Conservation (phyloP, 2,329 filamentous ascomycete species). For the Clarireedia hainanense region DNA sequence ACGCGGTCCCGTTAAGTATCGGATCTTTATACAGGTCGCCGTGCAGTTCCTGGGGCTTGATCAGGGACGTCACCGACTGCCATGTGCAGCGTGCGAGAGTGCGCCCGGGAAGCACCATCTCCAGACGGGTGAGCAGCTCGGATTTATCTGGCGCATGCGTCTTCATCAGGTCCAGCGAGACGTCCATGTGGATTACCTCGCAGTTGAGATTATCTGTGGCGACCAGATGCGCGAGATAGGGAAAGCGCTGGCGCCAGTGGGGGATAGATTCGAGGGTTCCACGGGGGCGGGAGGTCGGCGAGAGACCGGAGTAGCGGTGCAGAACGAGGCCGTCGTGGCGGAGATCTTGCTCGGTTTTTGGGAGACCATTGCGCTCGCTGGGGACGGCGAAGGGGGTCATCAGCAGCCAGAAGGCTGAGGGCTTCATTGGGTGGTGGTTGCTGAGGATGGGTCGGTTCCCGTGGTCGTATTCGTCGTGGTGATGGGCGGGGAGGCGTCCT, state of each 20-base stretch:
- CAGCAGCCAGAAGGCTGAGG: conserved; percentile 24
- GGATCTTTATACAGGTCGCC: conserved; percentile 29
- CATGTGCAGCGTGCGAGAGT: conserved; percentile 48
- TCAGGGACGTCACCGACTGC: conserved; percentile 52
- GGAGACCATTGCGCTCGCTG: conserved; percentile 13
- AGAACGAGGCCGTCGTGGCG: conserved; percentile 15
- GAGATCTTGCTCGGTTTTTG: conserved; percentile 18
- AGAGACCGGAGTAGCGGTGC: conserved; percentile 22
- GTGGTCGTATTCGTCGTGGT: conserved; percentile 16
- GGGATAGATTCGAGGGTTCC: conserved; percentile 42
- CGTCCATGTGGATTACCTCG: conserved; percentile 54
- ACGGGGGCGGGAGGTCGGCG: conserved; percentile 12
- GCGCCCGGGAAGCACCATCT: conserved; percentile 48
- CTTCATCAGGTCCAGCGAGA: conserved; percentile 50
- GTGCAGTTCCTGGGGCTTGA: conserved; percentile 42
- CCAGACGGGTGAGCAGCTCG: conserved; percentile 51
- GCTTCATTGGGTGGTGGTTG: conserved; percentile 16
- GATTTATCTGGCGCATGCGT: conserved; percentile 51
- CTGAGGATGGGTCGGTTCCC: conserved; percentile 10
- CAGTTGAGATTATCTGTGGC: conserved; percentile 44
- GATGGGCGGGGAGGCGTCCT: conserved; percentile 21
- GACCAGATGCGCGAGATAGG: conserved; percentile 46
- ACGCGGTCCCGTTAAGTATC: conserved; percentile 20
- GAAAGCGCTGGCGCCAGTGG: conserved; percentile 52
- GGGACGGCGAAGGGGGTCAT: conserved; percentile 18